phyloP scores from a whole-genome alignment of 2,329 filamentous ascomycete species.

The Moelleriella libera region DNA sequence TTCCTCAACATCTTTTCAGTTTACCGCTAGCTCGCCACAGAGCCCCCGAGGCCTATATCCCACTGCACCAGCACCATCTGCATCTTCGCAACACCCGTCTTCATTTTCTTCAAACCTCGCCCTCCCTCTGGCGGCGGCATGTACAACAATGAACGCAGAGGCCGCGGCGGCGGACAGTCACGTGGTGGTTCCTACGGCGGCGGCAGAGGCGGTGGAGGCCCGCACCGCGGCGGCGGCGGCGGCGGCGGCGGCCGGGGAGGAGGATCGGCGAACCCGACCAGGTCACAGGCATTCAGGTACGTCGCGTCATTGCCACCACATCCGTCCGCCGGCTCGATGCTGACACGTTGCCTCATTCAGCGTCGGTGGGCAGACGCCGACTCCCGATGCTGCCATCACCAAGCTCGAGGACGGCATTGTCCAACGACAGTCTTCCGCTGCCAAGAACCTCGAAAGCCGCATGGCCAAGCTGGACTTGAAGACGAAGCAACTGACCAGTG shows the following conservation, averaged over 20 bases:
- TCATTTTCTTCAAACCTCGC: too few relatives aligned
- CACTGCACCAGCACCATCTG: too few relatives aligned
- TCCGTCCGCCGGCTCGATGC: not conserved
- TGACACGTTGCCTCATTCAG: conserved; percentile 6
- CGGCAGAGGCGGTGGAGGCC: conserved; percentile 5
- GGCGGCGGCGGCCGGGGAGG: conserved; percentile 8
- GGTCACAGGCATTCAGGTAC: conserved; percentile 8
- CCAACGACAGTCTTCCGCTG: conserved; percentile 11
- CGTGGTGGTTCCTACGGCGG: conserved; percentile 6
- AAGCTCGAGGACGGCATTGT: conserved; percentile 27
- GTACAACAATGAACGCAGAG: too few relatives aligned
- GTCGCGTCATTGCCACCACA: not conserved
- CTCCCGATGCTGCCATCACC: conserved; percentile 13
- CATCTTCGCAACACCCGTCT: too few relatives aligned
- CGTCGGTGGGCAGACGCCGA: conserved; percentile 7
- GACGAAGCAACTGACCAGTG: conserved; percentile 7
- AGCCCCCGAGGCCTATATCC: too few relatives aligned
- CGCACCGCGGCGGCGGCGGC: conserved; percentile 3
- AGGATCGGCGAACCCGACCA: conserved; percentile 9
- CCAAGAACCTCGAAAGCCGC: conserved; percentile 16
- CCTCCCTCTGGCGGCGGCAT: too few relatives aligned
- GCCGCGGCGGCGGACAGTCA: too few relatives aligned
- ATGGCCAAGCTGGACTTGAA: conserved; percentile 20
- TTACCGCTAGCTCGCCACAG: too few relatives aligned
- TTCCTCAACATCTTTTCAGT: too few relatives aligned